These are phyloP conservation scores for Atalantia buxifolia DNA, from an alignment of 345 rosid species.

Conservation along the genomic window DNA sequence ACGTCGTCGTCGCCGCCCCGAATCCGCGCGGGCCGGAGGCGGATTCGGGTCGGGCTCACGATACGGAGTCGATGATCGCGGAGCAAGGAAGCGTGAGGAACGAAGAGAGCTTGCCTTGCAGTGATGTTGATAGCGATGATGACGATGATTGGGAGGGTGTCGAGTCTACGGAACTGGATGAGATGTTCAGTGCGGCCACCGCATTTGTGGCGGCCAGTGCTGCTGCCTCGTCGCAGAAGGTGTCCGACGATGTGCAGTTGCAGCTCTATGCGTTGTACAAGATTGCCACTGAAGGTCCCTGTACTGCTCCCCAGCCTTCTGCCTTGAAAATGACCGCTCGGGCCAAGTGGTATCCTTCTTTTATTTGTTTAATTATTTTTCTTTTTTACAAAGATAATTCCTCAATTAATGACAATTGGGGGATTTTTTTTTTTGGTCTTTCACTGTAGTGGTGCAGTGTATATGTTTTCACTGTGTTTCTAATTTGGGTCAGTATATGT, in stretches of 20 bases:
- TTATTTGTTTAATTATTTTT: background rate
- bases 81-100: slow-evolving; percentile 78
- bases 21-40: slow-evolving; percentile 24
- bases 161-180: slow-evolving; percentile 89
- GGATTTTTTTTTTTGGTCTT: too few species aligned
- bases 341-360: slow-evolving; percentile 66
- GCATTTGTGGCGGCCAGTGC: slow-evolving; percentile 72
- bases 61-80: slow-evolving; percentile 54
- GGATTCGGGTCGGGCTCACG: slow-evolving; percentile 4
- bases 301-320: slow-evolving; percentile 78
- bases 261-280: slow-evolving; percentile 89
- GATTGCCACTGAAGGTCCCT: slow-evolving; percentile 90
- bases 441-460: too few species aligned
- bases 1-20: background rate
- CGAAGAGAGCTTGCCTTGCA: slow-evolving; percentile 43
- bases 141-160: slow-evolving; percentile 92
- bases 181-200: slow-evolving; percentile 82
- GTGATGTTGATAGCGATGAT: slow-evolving; percentile 39
- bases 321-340: slow-evolving; percentile 93
- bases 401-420: too few species aligned
- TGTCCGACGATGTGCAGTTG: slow-evolving; percentile 59
- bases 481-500: too few species aligned
- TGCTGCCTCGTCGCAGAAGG: slow-evolving; percentile 56
- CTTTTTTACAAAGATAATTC: too few species aligned
- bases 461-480: too few species aligned